Evolutionary conservation across 129 eudicot genomes (phyloP), one percentile per base, ranked within the genome.

Genomic region (Helichrysum umbraculigerum): DNA sequence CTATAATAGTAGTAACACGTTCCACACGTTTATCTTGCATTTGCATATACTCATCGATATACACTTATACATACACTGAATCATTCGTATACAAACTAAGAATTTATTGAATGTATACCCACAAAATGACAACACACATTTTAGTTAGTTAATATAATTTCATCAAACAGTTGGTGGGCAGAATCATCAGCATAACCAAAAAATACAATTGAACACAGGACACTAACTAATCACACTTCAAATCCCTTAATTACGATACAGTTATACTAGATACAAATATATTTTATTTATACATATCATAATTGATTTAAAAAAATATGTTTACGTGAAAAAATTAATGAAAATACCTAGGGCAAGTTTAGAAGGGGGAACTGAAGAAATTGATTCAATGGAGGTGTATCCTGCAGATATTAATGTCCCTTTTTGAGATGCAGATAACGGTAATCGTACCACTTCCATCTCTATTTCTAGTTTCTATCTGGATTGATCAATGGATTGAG

Each of bases 341-440:
- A 28, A 39, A 29, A 37, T 20, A 57, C 98, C 97, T 80, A 29
- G 83, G 34, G 95, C 89, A 73, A 93, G 88, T 28, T 64, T 20
- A 62, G 84, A 81, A 29, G 88, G 87, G 76, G 92, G 76, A 20
- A 84, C 3, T 30, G 87, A 83, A 35, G 91, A 85, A 21, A 87
- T 84, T 1, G 96, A 92, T 22, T 83, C 81, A 59, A 90, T 72
- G 79, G 92, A 85, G 78, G 95, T 83, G 86, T 93, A 90, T 78
- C 98, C 98, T 37, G 92, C 95, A 41, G 89, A 85, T 6, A 90
- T 88, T 66, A 92, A 75, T 72, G 86, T 92, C 68, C 86, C 98
- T 73, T 92, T 87, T 32, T 79, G 89, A 44, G 91, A 75, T 6
- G 98, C 87, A 17, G 96, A 87, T 15, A 92, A 63, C 1, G 93